These are phyloP conservation scores for Zygosaccharomyces pseudobailii DNA, from an alignment of 1,139 yeast species.

Conservation along the genomic window DNA sequence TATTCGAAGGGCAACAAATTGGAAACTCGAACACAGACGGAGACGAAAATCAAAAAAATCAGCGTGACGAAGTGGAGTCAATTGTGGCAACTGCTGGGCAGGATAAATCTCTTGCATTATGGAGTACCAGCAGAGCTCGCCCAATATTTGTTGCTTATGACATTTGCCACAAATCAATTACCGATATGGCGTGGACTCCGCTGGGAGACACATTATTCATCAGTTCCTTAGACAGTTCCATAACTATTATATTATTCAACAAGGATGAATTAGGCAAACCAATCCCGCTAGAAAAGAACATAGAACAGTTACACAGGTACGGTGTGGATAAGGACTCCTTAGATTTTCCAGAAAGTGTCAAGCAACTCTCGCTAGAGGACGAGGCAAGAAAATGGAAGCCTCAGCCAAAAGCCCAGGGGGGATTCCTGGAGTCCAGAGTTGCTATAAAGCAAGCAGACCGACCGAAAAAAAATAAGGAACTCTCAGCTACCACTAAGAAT, in stretches of 20 bases:
- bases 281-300: slow-evolving; percentile 61
- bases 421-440: slow-evolving; percentile 14
- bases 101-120: slow-evolving; percentile 63
- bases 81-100: slow-evolving; percentile 77
- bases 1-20: slow-evolving; percentile 38
- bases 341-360: slow-evolving; percentile 81
- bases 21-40: slow-evolving; percentile 10
- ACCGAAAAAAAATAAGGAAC: slow-evolving; percentile 37
- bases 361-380: slow-evolving; percentile 70
- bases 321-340: slow-evolving; percentile 85
- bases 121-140: slow-evolving; percentile 59
- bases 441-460: slow-evolving; percentile 28
- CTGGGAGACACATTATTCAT: slow-evolving; percentile 67
- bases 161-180: slow-evolving; percentile 55
- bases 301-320: slow-evolving; percentile 66
- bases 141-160: slow-evolving; percentile 66
- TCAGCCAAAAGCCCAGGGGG: background rate
- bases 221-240: slow-evolving; percentile 81
- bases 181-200: slow-evolving; percentile 76
- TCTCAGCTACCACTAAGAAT: slow-evolving; percentile 1
- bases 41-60: slow-evolving; percentile 19
- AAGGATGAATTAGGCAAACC: slow-evolving; percentile 68
- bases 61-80: slow-evolving; percentile 37
- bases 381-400: slow-evolving; percentile 39
- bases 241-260: slow-evolving; percentile 66